Conservation (phyloP, 129 eudicot species). For the Escallonia herrerae region DNA sequence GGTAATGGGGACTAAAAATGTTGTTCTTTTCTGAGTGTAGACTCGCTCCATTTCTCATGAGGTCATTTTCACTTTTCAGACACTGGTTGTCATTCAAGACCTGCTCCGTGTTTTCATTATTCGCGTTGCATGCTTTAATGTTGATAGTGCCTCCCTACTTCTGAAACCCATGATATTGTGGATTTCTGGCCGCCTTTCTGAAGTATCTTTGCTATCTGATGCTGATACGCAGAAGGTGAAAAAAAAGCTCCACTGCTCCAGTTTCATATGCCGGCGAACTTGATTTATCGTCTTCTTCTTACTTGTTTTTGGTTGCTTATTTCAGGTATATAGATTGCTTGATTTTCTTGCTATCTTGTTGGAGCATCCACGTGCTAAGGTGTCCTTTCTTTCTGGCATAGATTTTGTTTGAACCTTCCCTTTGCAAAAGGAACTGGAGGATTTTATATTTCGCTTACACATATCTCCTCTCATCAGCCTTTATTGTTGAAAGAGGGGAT, state of each 20-base stretch:
- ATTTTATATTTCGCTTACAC: slow-evolving; percentile 11
- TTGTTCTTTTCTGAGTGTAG: not conserved
- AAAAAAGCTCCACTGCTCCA: not conserved
- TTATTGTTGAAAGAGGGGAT: slow-evolving; percentile 66
- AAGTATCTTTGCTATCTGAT: slow-evolving; percentile 42
- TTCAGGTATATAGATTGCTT: slow-evolving; percentile 65
- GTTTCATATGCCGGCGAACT: slow-evolving; percentile 4
- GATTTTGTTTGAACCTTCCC: not conserved
- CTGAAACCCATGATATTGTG: slow-evolving; percentile 62
- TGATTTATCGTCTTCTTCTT: slow-evolving; percentile 1
- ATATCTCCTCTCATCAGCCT: slow-evolving; percentile 39
- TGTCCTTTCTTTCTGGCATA: slow-evolving; percentile 8
- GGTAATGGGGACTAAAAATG: not conserved
- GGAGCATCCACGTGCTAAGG: slow-evolving; percentile 94
- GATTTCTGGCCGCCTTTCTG: slow-evolving; percentile 49
- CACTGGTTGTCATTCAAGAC: slow-evolving; percentile 81
- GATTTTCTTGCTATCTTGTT: slow-evolving; percentile 65
- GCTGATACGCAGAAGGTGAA: slow-evolving; percentile 71
- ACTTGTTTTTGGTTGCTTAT: slow-evolving; percentile 8
- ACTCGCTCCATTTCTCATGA: slow-evolving; percentile 15
- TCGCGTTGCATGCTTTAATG: slow-evolving; percentile 60
- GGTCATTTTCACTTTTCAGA: slow-evolving; percentile 29
- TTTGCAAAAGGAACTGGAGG: not conserved
- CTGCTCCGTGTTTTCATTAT: slow-evolving; percentile 75
- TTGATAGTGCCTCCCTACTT: slow-evolving; percentile 53